Conservation (phyloP, 2,329 filamentous ascomycete genomes). For the Botryotinia narcissicola region DNA sequence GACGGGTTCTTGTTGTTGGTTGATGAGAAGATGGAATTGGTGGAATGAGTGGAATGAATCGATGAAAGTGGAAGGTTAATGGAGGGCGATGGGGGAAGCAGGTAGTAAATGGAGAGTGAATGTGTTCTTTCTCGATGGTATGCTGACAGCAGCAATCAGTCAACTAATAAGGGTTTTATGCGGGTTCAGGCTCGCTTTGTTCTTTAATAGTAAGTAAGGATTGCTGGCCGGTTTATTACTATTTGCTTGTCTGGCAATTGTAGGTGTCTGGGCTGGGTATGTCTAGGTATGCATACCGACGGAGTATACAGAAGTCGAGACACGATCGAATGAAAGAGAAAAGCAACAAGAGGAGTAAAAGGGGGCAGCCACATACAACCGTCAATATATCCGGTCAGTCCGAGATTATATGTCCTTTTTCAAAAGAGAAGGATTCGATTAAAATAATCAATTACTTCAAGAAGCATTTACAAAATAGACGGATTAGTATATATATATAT, state of each 20-base stretch:
- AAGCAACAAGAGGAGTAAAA: background rate
- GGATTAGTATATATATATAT: too few relatives aligned
- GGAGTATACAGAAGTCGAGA: background rate
- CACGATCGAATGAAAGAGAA: background rate
- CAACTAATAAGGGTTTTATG: background rate
- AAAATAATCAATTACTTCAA: background rate
- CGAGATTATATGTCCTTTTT: background rate
- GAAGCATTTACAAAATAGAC: background rate
- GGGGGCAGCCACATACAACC: slow-evolving; percentile 14
- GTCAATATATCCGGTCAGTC: slow-evolving; percentile 2
- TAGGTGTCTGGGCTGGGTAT: background rate
- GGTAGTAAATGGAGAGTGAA: background rate
- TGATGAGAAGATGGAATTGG: background rate
- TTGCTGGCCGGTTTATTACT: background rate
- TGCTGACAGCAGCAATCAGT: background rate
- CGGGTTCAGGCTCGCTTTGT: slow-evolving; percentile 13
- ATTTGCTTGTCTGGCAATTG: background rate
- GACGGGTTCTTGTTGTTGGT: background rate
- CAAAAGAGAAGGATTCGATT: background rate
- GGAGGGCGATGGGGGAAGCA: background rate
- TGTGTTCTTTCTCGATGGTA: slow-evolving; percentile 8
- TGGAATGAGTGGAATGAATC: background rate
- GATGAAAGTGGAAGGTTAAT: background rate
- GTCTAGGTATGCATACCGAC: background rate
- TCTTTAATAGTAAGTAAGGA: background rate